These are phyloP conservation scores for Trichosanthes cucumerina DNA, from an alignment of 306 rosid species.

Conservation along the genomic window DNA sequence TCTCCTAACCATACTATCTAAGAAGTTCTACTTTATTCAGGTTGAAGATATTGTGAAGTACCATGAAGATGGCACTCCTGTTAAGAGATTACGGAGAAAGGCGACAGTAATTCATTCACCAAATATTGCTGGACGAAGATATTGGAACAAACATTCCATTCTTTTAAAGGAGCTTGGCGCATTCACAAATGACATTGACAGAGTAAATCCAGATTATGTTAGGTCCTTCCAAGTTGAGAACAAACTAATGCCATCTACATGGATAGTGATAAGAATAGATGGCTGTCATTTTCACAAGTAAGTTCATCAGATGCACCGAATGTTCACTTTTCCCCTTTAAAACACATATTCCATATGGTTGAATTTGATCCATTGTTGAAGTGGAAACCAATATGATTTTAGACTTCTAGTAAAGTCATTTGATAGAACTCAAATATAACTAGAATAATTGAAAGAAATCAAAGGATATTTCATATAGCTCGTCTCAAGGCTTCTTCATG, in stretches of 20 bases:
- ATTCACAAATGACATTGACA: constrained; percentile 50
- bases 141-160: constrained; percentile 47
- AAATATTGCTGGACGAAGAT: constrained; percentile 42
- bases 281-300: constrained; percentile 83
- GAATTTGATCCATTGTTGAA: background rate
- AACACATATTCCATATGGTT: background rate
- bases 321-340: background rate
- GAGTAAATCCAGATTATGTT: constrained; percentile 56
- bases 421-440: background rate
- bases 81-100: constrained; percentile 50
- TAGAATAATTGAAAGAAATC: background rate
- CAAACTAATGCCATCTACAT: constrained; percentile 59
- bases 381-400: background rate
- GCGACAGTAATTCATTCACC: constrained; percentile 34
- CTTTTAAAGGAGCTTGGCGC: constrained; percentile 69
- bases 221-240: constrained; percentile 55
- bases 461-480: no score
- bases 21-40: constrained; percentile 12
- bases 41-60: constrained; percentile 56
- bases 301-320: background rate
- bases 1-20: background rate
- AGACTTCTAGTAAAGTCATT: background rate
- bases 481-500: no score
- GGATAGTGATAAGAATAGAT: constrained; percentile 67
- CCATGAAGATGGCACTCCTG: constrained; percentile 43